These are phyloP conservation scores for Tetracladium setigerum DNA, from an alignment of 495 filamentous ascomycete species.

Conservation along the genomic window DNA sequence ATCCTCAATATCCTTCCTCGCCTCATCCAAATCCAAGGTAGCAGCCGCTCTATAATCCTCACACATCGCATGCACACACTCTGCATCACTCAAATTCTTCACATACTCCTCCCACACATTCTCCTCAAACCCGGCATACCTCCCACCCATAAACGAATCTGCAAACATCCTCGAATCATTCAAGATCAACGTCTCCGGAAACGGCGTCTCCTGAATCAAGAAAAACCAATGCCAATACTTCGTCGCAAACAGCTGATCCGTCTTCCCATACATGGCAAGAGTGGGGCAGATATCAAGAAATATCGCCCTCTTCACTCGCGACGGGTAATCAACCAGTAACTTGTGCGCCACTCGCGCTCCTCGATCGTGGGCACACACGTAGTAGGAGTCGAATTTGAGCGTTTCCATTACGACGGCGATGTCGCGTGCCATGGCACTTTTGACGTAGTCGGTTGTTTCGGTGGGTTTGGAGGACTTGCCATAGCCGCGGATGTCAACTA, in stretches of 20 bases:
- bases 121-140: constrained; percentile 12
- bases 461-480: constrained; percentile 31
- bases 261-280: constrained; percentile 28
- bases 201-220: constrained; percentile 28
- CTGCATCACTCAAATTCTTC: constrained; percentile 19
- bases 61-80: constrained; percentile 30
- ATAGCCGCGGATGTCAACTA: constrained; percentile 34
- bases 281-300: constrained; percentile 34
- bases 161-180: constrained; percentile 17
- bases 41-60: constrained; percentile 36
- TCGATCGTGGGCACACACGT: constrained; percentile 31
- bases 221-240: constrained; percentile 39
- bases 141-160: constrained; percentile 18
- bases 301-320: constrained; percentile 23
- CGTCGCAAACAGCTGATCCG: constrained; percentile 24
- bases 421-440: constrained; percentile 30
- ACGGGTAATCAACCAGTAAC: constrained; percentile 29
- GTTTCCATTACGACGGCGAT: constrained; percentile 25
- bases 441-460: constrained; percentile 21
- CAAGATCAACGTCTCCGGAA: constrained; percentile 29
- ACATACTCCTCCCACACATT: constrained; percentile 23
- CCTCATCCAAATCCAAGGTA: constrained; percentile 29
- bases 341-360: constrained; percentile 34
- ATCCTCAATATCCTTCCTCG: constrained; percentile 21
- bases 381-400: constrained; percentile 22